Conservation (phyloP, 139 green algal genomes). For the Chlorella sp. region DNA sequence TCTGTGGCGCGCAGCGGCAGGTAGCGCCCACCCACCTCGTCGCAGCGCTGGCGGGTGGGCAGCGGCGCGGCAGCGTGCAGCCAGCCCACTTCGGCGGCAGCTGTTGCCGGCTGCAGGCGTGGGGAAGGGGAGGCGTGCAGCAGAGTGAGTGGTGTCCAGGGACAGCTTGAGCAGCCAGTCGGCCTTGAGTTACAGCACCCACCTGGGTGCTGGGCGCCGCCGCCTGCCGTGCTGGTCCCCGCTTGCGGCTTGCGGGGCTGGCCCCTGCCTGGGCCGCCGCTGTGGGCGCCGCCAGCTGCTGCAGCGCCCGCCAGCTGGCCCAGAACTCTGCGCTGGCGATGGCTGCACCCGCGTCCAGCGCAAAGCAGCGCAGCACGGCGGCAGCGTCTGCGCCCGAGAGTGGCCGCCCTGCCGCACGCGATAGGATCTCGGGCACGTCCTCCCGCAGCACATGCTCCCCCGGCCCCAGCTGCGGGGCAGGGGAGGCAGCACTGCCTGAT, state of each 20-base stretch:
- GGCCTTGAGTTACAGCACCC: neutral
- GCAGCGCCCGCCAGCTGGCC: slow-evolving; percentile 1
- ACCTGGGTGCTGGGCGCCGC: neutral
- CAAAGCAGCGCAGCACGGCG: slow-evolving; percentile 13
- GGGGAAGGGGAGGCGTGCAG: too few relatives aligned
- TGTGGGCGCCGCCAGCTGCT: neutral
- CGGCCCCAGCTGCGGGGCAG: neutral
- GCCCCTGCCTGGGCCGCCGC: neutral
- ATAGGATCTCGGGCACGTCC: slow-evolving; percentile 17
- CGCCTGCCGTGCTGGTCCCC: neutral
- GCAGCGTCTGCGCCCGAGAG: neutral
- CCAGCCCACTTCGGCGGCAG: slow-evolving; percentile 21
- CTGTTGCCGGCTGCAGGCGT: slow-evolving; percentile 19
- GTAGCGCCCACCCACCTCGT: neutral
- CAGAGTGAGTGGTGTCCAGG: too few relatives aligned
- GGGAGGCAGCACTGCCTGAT: neutral
- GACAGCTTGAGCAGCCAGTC: too few relatives aligned
- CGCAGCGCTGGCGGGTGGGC: neutral
- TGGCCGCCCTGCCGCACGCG: neutral
- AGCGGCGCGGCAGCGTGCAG: neutral
- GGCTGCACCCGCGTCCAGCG: neutral
- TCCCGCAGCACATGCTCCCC: slow-evolving; percentile 26
- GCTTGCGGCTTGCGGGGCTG: neutral
- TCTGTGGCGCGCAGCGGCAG: slow-evolving; percentile 18
- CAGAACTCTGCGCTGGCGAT: slow-evolving; percentile 18